Conservation (phyloP, 2,329 filamentous ascomycete genomes). For the Fusarium compactum region DNA sequence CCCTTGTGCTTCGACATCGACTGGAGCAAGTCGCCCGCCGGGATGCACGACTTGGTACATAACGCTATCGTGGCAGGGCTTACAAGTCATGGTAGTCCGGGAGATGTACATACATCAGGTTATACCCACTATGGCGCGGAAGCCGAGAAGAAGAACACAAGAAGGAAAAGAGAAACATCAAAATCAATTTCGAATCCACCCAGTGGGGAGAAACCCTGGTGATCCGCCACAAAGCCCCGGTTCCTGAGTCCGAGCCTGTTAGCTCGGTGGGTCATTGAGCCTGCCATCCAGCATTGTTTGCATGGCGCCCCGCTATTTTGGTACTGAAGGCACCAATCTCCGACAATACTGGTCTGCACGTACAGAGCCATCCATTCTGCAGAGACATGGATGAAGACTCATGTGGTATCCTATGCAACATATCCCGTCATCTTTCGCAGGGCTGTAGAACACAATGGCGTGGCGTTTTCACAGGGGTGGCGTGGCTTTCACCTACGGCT, state of each 20-base stretch:
- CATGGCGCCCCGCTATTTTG: conserved; percentile 39
- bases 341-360: conserved; percentile 10
- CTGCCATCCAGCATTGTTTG: conserved; percentile 18
- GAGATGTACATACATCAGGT: background rate
- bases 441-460: conserved; percentile 21
- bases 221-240: conserved; percentile 34
- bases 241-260: conserved; percentile 32
- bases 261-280: conserved; percentile 26
- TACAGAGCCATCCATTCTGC: conserved; percentile 2
- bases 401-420: conserved; percentile 19
- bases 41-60: conserved; percentile 16
- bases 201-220: conserved; percentile 17
- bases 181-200: conserved; percentile 12
- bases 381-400: conserved; percentile 1
- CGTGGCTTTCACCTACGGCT: background rate
- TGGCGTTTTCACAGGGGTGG: conserved; percentile 3
- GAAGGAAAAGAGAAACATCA: conserved; percentile 1
- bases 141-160: conserved; percentile 2
- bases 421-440: conserved; percentile 21
- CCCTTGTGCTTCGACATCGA: background rate
- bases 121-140: conserved; percentile 6
- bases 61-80: background rate
- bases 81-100: conserved; percentile 16
- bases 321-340: conserved; percentile 31
- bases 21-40: conserved; percentile 8